These are phyloP conservation scores for Fagopyrum homotropicum DNA, from an alignment of 148 eudicot species.

Conservation along the genomic window DNA sequence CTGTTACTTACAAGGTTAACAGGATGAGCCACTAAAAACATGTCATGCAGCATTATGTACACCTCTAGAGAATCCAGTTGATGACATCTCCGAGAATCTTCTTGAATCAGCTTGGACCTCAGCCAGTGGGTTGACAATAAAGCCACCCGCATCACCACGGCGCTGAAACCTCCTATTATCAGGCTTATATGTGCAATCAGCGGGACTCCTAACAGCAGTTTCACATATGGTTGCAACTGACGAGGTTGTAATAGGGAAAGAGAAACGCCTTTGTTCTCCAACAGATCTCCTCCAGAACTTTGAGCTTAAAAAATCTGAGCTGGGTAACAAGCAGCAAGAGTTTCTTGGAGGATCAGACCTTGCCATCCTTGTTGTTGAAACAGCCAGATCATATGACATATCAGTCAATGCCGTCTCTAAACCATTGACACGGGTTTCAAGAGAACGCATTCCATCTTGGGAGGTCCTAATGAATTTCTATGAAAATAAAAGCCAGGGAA, in stretches of 20 bases:
- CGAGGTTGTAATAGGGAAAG: conserved; percentile 29
- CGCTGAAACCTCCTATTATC: conserved; percentile 28
- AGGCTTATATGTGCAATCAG: conserved; percentile 15
- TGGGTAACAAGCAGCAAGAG: conserved; percentile 69
- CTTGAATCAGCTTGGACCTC: conserved; percentile 34
- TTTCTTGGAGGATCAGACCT: conserved; percentile 37
- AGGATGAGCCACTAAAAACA: conserved; percentile 12
- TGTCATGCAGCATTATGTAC: conserved; percentile 28
- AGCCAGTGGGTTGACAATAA: conserved; percentile 67
- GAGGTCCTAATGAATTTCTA: conserved; percentile 87
- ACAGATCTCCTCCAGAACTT: conserved; percentile 67
- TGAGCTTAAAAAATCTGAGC: conserved; percentile 67
- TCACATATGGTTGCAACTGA: conserved; percentile 29
- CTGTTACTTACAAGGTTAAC: conserved; percentile 11
- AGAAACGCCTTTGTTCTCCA: conserved; percentile 34
- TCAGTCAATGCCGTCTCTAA: conserved; percentile 76
- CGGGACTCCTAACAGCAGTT: conserved; percentile 28
- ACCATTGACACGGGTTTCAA: conserved; percentile 89
- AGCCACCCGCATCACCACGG: conserved; percentile 33
- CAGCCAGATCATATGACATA: conserved; percentile 78
- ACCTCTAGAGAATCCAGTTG: conserved; percentile 21
- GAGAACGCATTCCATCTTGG: conserved; percentile 65
- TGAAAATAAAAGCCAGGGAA: not conserved
- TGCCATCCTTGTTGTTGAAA: conserved; percentile 63
- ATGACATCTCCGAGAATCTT: conserved; percentile 37